These are phyloP conservation scores for Boletus vinaceobasis DNA, from an alignment of 768 basidiomycete genomes.

Conservation along the genomic window DNA sequence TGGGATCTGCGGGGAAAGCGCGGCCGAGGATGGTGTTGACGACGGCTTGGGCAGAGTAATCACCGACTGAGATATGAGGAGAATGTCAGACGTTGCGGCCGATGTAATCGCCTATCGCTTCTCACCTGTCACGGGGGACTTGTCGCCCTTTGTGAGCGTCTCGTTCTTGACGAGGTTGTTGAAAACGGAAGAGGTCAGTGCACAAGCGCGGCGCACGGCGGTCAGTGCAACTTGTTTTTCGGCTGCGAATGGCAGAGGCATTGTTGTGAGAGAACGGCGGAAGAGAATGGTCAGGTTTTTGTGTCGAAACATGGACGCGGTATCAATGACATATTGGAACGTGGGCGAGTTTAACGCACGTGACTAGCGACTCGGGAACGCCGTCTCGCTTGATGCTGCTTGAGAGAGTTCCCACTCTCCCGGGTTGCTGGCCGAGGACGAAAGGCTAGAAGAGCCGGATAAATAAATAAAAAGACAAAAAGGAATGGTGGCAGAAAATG, in stretches of 20 bases:
- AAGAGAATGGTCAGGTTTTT: constrained; percentile 1
- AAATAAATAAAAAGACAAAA: too few species aligned
- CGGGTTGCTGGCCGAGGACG: too few species aligned
- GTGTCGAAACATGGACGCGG: constrained; percentile 8
- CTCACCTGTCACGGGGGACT: constrained; percentile 84
- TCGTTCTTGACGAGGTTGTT: constrained; percentile 80
- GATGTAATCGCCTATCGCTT: background rate
- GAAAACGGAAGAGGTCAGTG: constrained; percentile 82
- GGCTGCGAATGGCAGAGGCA: constrained; percentile 52
- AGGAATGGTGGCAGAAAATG: too few species aligned
- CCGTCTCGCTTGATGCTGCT: too few species aligned
- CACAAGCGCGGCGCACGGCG: constrained; percentile 84
- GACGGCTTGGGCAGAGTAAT: constrained; percentile 91
- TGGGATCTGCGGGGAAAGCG: constrained; percentile 81
- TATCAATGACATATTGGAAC: background rate
- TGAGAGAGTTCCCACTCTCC: too few species aligned
- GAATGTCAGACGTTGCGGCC: background rate
- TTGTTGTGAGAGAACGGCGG: constrained; percentile 24
- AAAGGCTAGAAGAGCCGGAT: too few species aligned
- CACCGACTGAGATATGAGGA: constrained; percentile 60
- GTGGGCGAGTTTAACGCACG: background rate
- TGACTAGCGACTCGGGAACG: background rate
- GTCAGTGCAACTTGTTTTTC: constrained; percentile 83
- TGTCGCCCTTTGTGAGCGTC: constrained; percentile 87
- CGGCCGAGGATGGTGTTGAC: constrained; percentile 74